Percentiles rank a stretch among this genome's conserved stretches.
These are phyloP conservation scores for Blastobotrys arbuscula DNA, from an alignment of 1,139 yeast species.

Conservation along the genomic window DNA sequence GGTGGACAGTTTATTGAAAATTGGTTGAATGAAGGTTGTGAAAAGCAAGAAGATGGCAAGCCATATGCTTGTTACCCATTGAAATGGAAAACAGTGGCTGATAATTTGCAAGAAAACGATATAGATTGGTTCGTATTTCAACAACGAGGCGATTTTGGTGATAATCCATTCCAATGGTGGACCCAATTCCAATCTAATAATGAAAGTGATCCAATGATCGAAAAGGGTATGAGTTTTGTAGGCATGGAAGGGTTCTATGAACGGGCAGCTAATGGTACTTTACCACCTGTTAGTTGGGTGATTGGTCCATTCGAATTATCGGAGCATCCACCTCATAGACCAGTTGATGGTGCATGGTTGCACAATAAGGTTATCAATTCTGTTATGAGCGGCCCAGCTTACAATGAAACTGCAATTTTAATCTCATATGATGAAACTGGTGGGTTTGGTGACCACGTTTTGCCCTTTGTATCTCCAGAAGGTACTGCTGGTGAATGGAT, in stretches of 20 bases:
- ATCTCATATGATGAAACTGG: slow-evolving; percentile 29
- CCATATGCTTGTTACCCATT: slow-evolving; percentile 24
- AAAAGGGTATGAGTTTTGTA: slow-evolving; percentile 22
- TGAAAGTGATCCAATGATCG: slow-evolving; percentile 17
- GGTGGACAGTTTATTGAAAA: slow-evolving; percentile 29
- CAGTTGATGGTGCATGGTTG: slow-evolving; percentile 28
- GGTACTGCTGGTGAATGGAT: slow-evolving; percentile 27
- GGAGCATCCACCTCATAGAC: slow-evolving; percentile 26
- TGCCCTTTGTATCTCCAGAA: slow-evolving; percentile 21
- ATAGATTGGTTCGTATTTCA: slow-evolving; percentile 27
- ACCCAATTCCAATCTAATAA: slow-evolving; percentile 20
- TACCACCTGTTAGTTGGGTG: slow-evolving; percentile 27
- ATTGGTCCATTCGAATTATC: slow-evolving; percentile 26
- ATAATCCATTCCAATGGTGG: slow-evolving; percentile 26
- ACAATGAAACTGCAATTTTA: slow-evolving; percentile 24
- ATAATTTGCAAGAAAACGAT: slow-evolving; percentile 21
- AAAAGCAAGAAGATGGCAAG: slow-evolving; percentile 17
- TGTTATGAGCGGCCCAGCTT: slow-evolving; percentile 21
- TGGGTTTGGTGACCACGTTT: slow-evolving; percentile 29
- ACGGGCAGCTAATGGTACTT: slow-evolving; percentile 23
- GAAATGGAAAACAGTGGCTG: slow-evolving; percentile 27
- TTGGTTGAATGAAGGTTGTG: slow-evolving; percentile 22
- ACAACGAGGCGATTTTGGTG: slow-evolving; percentile 26
- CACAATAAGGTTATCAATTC: slow-evolving; percentile 24
- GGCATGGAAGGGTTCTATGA: slow-evolving; percentile 24